Percentiles rank a stretch among this genome's conserved stretches.
Evolutionary conservation across 768 basidiomycete genomes (phyloP).

Genomic region (Trichaptum fuscoviolaceum): DNA sequence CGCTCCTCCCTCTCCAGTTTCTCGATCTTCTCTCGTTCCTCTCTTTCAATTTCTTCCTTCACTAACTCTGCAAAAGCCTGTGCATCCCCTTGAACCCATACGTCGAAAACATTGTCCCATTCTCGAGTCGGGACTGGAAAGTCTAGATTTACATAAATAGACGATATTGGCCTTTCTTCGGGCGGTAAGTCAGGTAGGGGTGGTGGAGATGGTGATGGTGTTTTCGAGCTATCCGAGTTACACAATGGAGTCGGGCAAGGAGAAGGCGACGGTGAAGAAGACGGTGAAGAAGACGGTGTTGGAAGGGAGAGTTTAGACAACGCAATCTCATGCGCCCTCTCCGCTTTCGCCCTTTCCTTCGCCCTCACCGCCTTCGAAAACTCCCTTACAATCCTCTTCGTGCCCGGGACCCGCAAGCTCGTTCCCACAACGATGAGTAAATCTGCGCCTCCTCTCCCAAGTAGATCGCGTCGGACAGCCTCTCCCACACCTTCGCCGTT

Average conservation of each 20-base stretch:
- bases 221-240: constrained; percentile 27
- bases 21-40: constrained; percentile 47
- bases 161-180: constrained; percentile 48
- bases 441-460: constrained; percentile 73
- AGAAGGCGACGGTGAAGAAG: constrained; percentile 38
- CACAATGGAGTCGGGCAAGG: constrained; percentile 32
- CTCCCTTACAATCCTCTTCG: constrained; percentile 87
- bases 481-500: constrained; percentile 86
- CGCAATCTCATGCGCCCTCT: background rate
- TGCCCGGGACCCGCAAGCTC: constrained; percentile 83
- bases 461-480: constrained; percentile 73
- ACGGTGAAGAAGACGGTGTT: constrained; percentile 25
- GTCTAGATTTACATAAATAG: constrained; percentile 82
- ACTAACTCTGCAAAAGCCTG: constrained; percentile 69
- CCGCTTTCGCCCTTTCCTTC: constrained; percentile 32
- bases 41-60: constrained; percentile 51
- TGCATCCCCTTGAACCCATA: constrained; percentile 85
- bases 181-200: background rate
- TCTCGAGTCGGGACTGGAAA: constrained; percentile 81
- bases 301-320: constrained; percentile 16
- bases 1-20: constrained; percentile 37
- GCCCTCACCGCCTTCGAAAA: constrained; percentile 73
- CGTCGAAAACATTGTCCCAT: constrained; percentile 89
- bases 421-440: constrained; percentile 87
- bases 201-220: constrained; percentile 5